phyloP scores from a whole-genome alignment of 1,284 basidiomycete species.

The Mycosarcoma mackinlayi region DNA sequence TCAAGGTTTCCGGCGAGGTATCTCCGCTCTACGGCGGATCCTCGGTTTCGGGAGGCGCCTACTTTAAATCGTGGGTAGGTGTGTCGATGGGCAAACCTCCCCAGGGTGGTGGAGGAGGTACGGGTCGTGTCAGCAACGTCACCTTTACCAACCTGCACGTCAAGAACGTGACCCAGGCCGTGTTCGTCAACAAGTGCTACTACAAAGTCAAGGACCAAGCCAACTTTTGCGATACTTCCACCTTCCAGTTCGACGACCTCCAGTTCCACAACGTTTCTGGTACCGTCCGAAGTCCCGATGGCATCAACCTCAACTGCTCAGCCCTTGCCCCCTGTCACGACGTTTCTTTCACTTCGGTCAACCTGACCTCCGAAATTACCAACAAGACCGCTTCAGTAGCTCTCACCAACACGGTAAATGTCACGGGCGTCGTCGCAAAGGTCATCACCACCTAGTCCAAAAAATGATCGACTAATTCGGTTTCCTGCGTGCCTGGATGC shows the following conservation, averaged over 20 bases:
- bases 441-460: background rate
- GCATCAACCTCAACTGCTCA: slow-evolving; percentile 18
- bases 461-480: too few relatives aligned
- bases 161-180: slow-evolving; percentile 8
- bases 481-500: too few relatives aligned
- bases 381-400: slow-evolving; percentile 3
- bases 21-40: slow-evolving; percentile 3
- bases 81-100: slow-evolving; percentile 3
- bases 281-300: slow-evolving; percentile 6
- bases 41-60: background rate
- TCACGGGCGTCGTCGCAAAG: slow-evolving; percentile 1
- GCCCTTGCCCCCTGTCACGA: slow-evolving; percentile 6
- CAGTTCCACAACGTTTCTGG: slow-evolving; percentile 13
- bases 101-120: slow-evolving; percentile 6
- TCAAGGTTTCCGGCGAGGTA: slow-evolving; percentile 3
- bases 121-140: slow-evolving; percentile 6
- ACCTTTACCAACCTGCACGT: slow-evolving; percentile 3
- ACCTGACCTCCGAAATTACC: slow-evolving; percentile 1
- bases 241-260: slow-evolving; percentile 13
- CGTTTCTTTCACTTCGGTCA: slow-evolving; percentile 6
- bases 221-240: slow-evolving; percentile 18
- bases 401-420: slow-evolving; percentile 11
- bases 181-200: slow-evolving; percentile 18
- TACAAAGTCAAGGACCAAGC: slow-evolving; percentile 19
- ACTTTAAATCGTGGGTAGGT: slow-evolving; percentile 10